Percentiles rank a stretch among this genome's conserved stretches.
phyloP scores from a whole-genome alignment of 768 basidiomycete genomes.

The Suillus luteus region DNA sequence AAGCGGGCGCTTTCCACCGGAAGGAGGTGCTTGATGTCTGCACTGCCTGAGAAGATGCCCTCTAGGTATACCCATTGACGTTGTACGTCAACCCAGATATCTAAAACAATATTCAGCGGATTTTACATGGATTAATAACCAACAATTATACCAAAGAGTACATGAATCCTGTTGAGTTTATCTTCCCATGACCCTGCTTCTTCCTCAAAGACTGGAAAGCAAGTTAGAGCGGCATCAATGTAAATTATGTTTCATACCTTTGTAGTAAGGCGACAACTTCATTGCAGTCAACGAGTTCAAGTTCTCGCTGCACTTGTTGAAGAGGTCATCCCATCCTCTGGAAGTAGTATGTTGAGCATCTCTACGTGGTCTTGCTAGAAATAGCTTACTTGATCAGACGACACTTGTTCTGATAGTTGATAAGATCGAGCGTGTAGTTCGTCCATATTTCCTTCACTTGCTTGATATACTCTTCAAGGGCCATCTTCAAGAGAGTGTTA shows the following conservation, averaged over 20 bases:
- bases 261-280: constrained; percentile 98
- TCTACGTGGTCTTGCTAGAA: background rate
- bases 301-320: constrained; percentile 97
- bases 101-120: constrained; percentile 40
- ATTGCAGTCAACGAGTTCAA: constrained; percentile 94
- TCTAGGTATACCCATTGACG: constrained; percentile 99
- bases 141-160: constrained; percentile 78
- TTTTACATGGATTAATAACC: background rate
- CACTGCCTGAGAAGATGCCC: constrained; percentile 99
- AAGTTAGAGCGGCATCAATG: constrained; percentile 10
- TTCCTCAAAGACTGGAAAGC: constrained; percentile 76
- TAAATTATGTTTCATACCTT: constrained; percentile 53
- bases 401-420: constrained; percentile 99
- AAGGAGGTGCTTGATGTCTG: constrained; percentile 98
- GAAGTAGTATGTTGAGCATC: constrained; percentile 15
- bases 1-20: constrained; percentile 98
- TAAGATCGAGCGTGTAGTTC: constrained; percentile 90
- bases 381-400: constrained; percentile 77
- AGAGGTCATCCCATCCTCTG: constrained; percentile 96
- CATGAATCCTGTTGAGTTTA: constrained; percentile 94
- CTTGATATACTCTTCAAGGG: constrained; percentile 91
- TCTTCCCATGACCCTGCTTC: constrained; percentile 96
- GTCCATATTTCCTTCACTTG: constrained; percentile 98
- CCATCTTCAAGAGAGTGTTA: constrained; percentile 62
- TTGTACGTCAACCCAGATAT: constrained; percentile 99